phyloP scores from a whole-genome alignment of 768 basidiomycete genomes.

The Psilocybe sp. region DNA sequence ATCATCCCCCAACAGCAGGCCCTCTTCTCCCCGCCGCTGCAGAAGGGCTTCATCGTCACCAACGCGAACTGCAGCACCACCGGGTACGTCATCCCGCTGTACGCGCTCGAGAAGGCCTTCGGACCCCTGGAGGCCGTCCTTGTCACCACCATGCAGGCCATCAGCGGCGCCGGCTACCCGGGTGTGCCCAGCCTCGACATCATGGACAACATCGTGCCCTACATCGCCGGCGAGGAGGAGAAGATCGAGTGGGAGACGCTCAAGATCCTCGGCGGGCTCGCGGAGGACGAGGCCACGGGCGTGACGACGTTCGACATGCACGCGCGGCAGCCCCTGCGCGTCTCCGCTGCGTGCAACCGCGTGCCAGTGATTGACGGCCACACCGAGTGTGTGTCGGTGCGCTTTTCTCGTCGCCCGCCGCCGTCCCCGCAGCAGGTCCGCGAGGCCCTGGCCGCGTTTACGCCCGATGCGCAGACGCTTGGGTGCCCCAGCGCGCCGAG shows the following conservation, averaged over 20 bases:
- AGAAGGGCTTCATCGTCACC: constrained; percentile 92
- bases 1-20: constrained; percentile 83
- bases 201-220: constrained; percentile 93
- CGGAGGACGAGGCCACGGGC: constrained; percentile 45
- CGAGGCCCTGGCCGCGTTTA: constrained; percentile 72
- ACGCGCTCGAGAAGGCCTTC: constrained; percentile 85
- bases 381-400: constrained; percentile 84
- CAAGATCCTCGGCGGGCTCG: constrained; percentile 90
- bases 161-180: constrained; percentile 97
- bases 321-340: constrained; percentile 70
- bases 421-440: constrained; percentile 87
- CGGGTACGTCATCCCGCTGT: constrained; percentile 86
- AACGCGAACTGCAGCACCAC: constrained; percentile 99
- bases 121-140: constrained; percentile 91
- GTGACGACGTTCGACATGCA: constrained; percentile 82
- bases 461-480: constrained; percentile 70
- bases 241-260: constrained; percentile 99
- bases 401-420: constrained; percentile 76
- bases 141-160: constrained; percentile 96
- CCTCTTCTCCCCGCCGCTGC: constrained; percentile 62
- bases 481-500: constrained; percentile 84
- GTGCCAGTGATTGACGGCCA: constrained; percentile 97
- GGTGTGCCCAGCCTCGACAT: constrained; percentile 89
- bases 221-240: constrained; percentile 92
- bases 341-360: constrained; percentile 92